Percentiles rank a stretch among this genome's conserved stretches.
Evolutionary conservation across 2,329 filamentous ascomycete species (phyloP).

Genomic region (Berkeleyomyces basicola): DNA sequence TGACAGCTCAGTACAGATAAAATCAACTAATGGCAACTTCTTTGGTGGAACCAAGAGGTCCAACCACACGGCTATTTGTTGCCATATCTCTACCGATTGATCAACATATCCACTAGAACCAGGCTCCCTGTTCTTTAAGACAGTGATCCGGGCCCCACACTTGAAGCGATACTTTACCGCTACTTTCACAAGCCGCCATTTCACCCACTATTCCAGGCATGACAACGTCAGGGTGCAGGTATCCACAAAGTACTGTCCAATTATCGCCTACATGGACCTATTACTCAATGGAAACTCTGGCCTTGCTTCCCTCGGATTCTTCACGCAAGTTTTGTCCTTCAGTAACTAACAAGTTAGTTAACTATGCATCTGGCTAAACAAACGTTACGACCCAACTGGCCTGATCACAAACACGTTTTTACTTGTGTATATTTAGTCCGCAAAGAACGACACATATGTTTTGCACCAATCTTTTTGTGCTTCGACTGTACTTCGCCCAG

Average conservation of each 20-base stretch:
- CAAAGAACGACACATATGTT: too few relatives aligned
- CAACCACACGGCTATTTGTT: constrained; percentile 5
- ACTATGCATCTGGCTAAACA: too few relatives aligned
- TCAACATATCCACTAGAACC: not conserved
- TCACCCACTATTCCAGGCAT: not conserved
- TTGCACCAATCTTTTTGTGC: too few relatives aligned
- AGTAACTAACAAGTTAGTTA: too few relatives aligned
- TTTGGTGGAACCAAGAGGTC: constrained; percentile 5
- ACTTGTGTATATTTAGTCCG: too few relatives aligned
- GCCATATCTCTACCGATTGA: constrained; percentile 4
- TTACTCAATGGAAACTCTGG: constrained; percentile 10
- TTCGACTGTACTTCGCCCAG: too few relatives aligned
- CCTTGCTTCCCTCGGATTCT: not conserved
- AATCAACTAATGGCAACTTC: constrained; percentile 13
- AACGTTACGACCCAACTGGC: too few relatives aligned
- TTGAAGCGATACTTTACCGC: not conserved
- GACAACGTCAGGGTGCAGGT: not conserved
- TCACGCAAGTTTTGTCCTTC: not conserved
- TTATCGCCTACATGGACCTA: not conserved
- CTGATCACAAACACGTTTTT: too few relatives aligned
- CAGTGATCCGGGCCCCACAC: not conserved
- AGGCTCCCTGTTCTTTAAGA: not conserved
- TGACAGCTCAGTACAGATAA: constrained; percentile 6
- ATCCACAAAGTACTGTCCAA: constrained; percentile 4
- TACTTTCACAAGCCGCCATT: not conserved